Evolutionary conservation across 805 yeast species (phyloP).

Genomic region (Ogataea zsoltii): DNA sequence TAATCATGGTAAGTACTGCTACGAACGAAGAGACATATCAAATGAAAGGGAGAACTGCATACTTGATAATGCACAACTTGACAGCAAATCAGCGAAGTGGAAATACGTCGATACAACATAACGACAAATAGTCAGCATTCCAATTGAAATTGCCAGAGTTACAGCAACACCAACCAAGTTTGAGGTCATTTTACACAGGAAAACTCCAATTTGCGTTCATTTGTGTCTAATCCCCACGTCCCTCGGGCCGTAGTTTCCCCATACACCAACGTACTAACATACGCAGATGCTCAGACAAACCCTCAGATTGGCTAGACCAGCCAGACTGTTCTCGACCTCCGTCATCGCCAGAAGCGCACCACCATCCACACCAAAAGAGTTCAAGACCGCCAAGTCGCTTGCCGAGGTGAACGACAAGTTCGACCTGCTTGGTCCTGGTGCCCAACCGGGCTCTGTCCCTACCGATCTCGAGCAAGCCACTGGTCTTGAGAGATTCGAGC

Average conservation of each 20-base stretch:
- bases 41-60: neutral
- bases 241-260: neutral
- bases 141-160: too few species aligned
- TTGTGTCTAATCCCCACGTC: too few species aligned
- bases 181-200: too few species aligned
- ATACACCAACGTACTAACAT: conserved; percentile 8
- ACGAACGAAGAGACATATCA: neutral
- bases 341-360: conserved; percentile 26
- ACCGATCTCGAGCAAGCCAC: conserved; percentile 96
- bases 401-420: conserved; percentile 78
- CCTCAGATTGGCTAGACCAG: conserved; percentile 36
- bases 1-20: neutral
- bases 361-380: conserved; percentile 37
- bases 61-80: too few species aligned
- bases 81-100: too few species aligned
- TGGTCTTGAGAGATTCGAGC: conserved; percentile 95
- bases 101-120: too few species aligned
- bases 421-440: conserved; percentile 89
- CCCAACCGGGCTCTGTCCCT: conserved; percentile 79
- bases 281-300: conserved; percentile 37
- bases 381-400: conserved; percentile 65
- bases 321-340: conserved; percentile 37
- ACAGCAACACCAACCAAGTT: too few species aligned
- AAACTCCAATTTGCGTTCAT: too few species aligned
- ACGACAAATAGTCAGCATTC: too few species aligned